These are phyloP conservation scores for Puccinia novopanici DNA, from an alignment of 1,284 basidiomycete species.

Conservation along the genomic window DNA sequence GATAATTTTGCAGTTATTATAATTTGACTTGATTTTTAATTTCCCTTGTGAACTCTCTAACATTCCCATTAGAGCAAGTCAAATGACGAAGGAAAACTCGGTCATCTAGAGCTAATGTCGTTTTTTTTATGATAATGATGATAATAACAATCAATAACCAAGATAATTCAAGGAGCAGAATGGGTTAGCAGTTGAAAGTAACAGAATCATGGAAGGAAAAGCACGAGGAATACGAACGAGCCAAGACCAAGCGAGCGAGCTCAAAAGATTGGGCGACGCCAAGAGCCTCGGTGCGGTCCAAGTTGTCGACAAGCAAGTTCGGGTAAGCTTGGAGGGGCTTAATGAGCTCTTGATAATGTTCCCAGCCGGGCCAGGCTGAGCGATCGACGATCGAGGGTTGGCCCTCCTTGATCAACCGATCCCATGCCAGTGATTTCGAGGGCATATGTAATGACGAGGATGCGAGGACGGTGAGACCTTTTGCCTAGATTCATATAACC, in stretches of 20 bases:
- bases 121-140: no score
- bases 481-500: conserved; percentile 10
- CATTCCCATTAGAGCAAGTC: conserved; percentile 39
- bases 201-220: no score
- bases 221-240: conserved; percentile 29
- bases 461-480: conserved; percentile 21
- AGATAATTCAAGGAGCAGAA: background rate
- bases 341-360: conserved; percentile 21
- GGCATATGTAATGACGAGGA: conserved; percentile 19
- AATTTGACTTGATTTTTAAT: conserved; percentile 37
- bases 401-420: conserved; percentile 16
- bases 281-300: conserved; percentile 33
- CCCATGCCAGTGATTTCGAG: conserved; percentile 39
- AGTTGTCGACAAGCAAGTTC: conserved; percentile 12
- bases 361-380: conserved; percentile 41
- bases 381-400: background rate
- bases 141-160: background rate
- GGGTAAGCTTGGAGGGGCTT: conserved; percentile 17
- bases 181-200: no score
- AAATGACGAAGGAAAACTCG: conserved; percentile 42
- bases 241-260: conserved; percentile 30
- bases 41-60: conserved; percentile 44
- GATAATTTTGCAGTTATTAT: no score
- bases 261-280: conserved; percentile 28
- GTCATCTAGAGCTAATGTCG: conserved; percentile 32